A percentile compares a stretch with the other conserved stretches of the same genome.
Conservation (phyloP, 208 protist species). For the Crithidia acanthocephali region DNA sequence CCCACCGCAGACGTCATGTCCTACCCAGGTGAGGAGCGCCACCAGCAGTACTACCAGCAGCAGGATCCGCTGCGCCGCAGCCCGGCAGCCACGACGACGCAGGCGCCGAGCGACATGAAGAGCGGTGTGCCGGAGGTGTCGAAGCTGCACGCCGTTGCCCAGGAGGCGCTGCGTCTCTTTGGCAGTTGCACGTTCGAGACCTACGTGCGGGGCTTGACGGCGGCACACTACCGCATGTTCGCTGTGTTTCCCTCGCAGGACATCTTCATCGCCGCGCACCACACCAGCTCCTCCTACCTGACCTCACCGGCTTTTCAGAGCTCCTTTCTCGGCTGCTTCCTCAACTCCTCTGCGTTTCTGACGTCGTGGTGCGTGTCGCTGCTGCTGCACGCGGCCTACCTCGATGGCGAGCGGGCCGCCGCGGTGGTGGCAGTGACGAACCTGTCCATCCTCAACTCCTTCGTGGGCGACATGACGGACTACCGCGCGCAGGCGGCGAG, state of each 20-base stretch:
- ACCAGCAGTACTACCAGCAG: conserved; percentile 9
- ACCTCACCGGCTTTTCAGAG: conserved; percentile 34
- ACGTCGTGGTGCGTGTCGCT: conserved; percentile 55
- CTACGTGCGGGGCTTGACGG: conserved; percentile 54
- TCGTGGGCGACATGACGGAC: conserved; percentile 19
- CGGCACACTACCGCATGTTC: conserved; percentile 53
- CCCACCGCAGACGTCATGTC: conserved; percentile 15
- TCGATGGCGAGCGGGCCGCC: conserved; percentile 35
- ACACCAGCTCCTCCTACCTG: conserved; percentile 37
- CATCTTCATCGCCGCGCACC: conserved; percentile 34
- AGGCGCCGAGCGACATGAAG: background rate
- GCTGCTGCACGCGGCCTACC: conserved; percentile 52
- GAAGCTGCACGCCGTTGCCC: conserved; percentile 15
- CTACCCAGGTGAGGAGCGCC: conserved; percentile 7
- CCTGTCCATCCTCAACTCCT: conserved; percentile 25
- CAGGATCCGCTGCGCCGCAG: background rate
- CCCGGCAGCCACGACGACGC: background rate
- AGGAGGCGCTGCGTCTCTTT: conserved; percentile 37
- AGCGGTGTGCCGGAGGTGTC: background rate
- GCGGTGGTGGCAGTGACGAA: conserved; percentile 23
- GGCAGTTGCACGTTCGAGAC: conserved; percentile 37
- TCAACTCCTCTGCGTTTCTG: conserved; percentile 45
- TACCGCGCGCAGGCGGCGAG: conserved; percentile 12
- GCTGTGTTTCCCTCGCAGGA: conserved; percentile 43
- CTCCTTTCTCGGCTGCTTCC: conserved; percentile 46